phyloP scores from a whole-genome alignment of 805 yeast species.

The Metschnikowia arizonensis region DNA sequence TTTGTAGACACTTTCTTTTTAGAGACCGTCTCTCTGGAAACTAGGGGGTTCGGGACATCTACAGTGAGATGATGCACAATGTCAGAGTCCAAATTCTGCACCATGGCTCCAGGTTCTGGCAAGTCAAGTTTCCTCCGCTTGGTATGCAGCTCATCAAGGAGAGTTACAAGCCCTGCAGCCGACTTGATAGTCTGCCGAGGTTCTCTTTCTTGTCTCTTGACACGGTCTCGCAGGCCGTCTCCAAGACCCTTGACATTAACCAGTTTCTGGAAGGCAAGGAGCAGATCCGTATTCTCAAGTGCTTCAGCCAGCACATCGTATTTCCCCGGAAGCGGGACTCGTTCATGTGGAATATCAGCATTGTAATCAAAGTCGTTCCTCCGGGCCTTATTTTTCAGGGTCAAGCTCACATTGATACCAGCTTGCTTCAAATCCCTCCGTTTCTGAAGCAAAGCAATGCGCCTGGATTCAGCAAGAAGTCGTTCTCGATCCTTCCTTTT shows the following conservation, averaged over 20 bases:
- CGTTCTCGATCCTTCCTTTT: constrained; percentile 84
- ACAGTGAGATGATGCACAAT: too few species aligned
- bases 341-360: constrained; percentile 78
- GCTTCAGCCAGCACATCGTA: constrained; percentile 67
- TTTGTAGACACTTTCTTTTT: not conserved
- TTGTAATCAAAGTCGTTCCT: constrained; percentile 73
- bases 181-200: constrained; percentile 20
- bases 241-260: constrained; percentile 41
- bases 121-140: constrained; percentile 27
- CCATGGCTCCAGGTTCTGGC: constrained; percentile 14
- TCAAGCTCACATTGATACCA: constrained; percentile 55
- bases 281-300: constrained; percentile 33
- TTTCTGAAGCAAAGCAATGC: constrained; percentile 72
- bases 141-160: constrained; percentile 20
- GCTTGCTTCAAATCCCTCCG: constrained; percentile 79
- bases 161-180: constrained; percentile 23
- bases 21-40: not conserved
- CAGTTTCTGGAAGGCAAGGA: constrained; percentile 38
- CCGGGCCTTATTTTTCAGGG: constrained; percentile 48
- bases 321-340: constrained; percentile 59
- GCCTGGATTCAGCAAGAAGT: constrained; percentile 69
- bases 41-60: too few species aligned
- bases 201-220: constrained; percentile 15
- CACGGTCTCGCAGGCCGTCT: constrained; percentile 26
- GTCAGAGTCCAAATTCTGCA: too few species aligned